Evolutionary conservation across 2,329 filamentous ascomycete genomes (phyloP).

Genomic region (Westerdykella sp.): DNA sequence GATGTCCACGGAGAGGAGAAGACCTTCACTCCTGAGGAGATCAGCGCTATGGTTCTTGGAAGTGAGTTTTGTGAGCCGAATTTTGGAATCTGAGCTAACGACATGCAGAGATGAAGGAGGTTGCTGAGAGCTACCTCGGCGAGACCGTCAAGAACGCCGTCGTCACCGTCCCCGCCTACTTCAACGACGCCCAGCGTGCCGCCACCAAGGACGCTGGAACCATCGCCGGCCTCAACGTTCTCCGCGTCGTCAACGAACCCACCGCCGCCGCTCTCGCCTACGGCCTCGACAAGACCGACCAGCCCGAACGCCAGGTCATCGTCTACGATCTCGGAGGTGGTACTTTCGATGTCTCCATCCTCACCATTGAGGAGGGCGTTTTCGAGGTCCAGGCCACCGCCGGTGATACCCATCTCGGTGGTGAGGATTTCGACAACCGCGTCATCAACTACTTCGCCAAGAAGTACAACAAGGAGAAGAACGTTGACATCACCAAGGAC

Average conservation of each 20-base stretch:
- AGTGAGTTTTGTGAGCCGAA: slow-evolving; percentile 24
- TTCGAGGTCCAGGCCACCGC: slow-evolving; percentile 93
- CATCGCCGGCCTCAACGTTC: slow-evolving; percentile 89
- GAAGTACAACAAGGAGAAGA: slow-evolving; percentile 98
- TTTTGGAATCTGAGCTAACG: not conserved
- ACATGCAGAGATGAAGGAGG: slow-evolving; percentile 66
- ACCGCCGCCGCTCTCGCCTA: slow-evolving; percentile 94
- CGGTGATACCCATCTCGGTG: slow-evolving; percentile 95
- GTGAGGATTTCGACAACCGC: slow-evolving; percentile 98
- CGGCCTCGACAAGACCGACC: slow-evolving; percentile 54
- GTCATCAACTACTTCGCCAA: slow-evolving; percentile 96
- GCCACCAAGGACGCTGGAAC: slow-evolving; percentile 91
- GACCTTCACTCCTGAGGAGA: slow-evolving; percentile 73
- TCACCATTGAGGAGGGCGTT: slow-evolving; percentile 82
- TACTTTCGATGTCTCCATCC: slow-evolving; percentile 54
- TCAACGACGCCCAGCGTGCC: slow-evolving; percentile 97
- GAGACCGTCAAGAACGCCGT: slow-evolving; percentile 83
- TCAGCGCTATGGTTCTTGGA: slow-evolving; percentile 73
- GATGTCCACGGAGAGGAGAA: slow-evolving; percentile 59
- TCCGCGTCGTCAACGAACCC: slow-evolving; percentile 94
- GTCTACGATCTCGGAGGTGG: slow-evolving; percentile 41
- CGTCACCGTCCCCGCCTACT: slow-evolving; percentile 93
- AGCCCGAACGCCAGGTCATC: slow-evolving; percentile 36
- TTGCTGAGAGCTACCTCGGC: slow-evolving; percentile 71
- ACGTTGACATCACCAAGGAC: slow-evolving; percentile 87